These are phyloP conservation scores for Melocanna baccifera DNA, from an alignment of 176 grass and related monocot species.

Conservation along the genomic window DNA sequence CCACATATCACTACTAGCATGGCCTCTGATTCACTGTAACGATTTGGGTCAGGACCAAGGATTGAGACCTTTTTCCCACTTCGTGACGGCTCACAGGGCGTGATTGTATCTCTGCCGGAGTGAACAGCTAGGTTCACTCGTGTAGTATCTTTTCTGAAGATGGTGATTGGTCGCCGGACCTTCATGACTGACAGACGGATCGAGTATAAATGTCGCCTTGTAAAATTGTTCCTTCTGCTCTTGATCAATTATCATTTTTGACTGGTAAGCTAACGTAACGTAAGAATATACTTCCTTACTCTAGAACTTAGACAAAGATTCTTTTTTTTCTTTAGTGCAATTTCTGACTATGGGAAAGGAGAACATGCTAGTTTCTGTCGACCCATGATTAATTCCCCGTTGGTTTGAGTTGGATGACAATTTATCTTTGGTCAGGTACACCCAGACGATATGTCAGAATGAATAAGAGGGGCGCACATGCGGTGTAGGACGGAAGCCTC, in stretches of 20 bases:
- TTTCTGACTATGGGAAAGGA: not conserved
- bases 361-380: not conserved
- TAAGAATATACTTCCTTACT: not conserved
- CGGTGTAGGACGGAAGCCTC: not conserved
- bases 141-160: not conserved
- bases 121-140: not conserved
- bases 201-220: not conserved
- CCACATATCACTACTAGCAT: not conserved
- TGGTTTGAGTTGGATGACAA: constrained; percentile 1
- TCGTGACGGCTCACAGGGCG: not conserved
- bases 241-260: too few species aligned
- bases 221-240: not conserved
- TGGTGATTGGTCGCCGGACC: not conserved
- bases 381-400: not conserved
- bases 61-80: not conserved
- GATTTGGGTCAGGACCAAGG: not conserved
- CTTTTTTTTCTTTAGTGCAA: not conserved
- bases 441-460: not conserved
- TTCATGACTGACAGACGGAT: not conserved
- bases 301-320: too few species aligned
- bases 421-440: not conserved
- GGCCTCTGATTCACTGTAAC: not conserved
- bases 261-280: not conserved
- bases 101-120: not conserved
- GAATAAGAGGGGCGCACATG: constrained; percentile 20